A percentile compares a stretch with the other conserved stretches of the same genome.
phyloP scores from a whole-genome alignment of 371 early-diverging fungal species.

The Rhizopus delemar region DNA sequence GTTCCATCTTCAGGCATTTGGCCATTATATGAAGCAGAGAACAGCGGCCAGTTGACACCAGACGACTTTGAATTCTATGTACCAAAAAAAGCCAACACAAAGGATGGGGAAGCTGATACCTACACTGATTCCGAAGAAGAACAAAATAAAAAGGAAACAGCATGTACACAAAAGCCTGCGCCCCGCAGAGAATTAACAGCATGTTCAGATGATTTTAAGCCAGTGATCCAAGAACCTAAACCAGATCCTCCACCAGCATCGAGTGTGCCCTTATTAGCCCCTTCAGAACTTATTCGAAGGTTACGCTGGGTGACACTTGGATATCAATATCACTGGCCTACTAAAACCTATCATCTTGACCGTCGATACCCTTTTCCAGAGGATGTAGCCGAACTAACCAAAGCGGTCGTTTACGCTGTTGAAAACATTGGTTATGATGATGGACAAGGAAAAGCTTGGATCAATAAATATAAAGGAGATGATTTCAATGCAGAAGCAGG shows the following conservation, averaged over 20 bases:
- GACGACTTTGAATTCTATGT: conserved; percentile 29
- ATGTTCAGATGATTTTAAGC: conserved; percentile 29
- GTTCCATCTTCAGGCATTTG: conserved; percentile 73
- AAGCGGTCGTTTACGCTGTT: conserved; percentile 60
- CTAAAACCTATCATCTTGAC: conserved; percentile 71
- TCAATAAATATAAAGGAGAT: conserved; percentile 47
- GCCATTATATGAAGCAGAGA: conserved; percentile 50
- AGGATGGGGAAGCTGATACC: conserved; percentile 11
- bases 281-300: conserved; percentile 52
- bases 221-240: conserved; percentile 17
- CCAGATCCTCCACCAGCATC: conserved; percentile 37
- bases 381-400: conserved; percentile 56
- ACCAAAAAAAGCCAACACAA: conserved; percentile 13
- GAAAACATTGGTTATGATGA: conserved; percentile 41
- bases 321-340: conserved; percentile 90
- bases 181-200: conserved; percentile 14
- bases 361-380: conserved; percentile 59
- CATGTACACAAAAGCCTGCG: neutral
- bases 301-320: conserved; percentile 91
- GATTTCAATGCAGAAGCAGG: conserved; percentile 87
- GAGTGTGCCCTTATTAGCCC: conserved; percentile 41
- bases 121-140: conserved; percentile 8
- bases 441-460: conserved; percentile 3
- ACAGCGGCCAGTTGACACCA: conserved; percentile 20
- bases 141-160: neutral